Percentiles rank a stretch among this genome's conserved stretches.
Conservation (phyloP, 192 early-diverging fungal species). For the Mortierella hygrophila region DNA sequence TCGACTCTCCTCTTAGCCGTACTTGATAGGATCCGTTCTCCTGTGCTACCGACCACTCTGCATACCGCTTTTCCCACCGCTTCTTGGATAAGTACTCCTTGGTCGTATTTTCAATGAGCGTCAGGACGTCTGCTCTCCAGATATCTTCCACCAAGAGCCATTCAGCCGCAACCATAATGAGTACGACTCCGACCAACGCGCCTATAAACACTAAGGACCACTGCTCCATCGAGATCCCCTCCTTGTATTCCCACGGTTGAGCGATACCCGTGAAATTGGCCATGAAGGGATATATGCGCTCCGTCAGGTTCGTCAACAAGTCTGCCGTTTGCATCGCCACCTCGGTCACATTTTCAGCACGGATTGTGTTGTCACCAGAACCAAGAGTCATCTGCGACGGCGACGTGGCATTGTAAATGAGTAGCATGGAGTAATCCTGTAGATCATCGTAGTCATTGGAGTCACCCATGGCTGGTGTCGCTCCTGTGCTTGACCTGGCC, state of each 20-base stretch:
- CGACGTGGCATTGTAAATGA: constrained; percentile 10
- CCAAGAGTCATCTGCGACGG: background rate
- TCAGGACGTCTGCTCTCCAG: constrained; percentile 1
- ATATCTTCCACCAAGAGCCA: constrained; percentile 3
- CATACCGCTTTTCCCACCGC: background rate
- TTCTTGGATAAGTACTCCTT: background rate
- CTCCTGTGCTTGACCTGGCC: constrained; percentile 11
- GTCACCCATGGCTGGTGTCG: constrained; percentile 4
- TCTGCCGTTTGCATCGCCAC: background rate
- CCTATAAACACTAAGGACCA: constrained; percentile 14
- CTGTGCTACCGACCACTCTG: background rate
- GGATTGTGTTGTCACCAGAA: background rate
- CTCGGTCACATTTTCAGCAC: constrained; percentile 7
- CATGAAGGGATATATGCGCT: constrained; percentile 6
- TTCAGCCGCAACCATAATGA: constrained; percentile 7
- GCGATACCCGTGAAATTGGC: background rate
- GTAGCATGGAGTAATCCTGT: constrained; percentile 6
- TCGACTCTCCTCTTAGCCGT: background rate
- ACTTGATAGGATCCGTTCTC: background rate
- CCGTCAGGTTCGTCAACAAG: constrained; percentile 6
- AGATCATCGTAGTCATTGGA: background rate
- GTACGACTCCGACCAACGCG: background rate
- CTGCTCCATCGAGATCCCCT: constrained; percentile 9
- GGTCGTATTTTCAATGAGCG: constrained; percentile 18
- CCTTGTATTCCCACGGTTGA: background rate